Base-by-base conservation (phyloP, 805 yeast genomes). In the Debaryomyces castellii region DNA sequence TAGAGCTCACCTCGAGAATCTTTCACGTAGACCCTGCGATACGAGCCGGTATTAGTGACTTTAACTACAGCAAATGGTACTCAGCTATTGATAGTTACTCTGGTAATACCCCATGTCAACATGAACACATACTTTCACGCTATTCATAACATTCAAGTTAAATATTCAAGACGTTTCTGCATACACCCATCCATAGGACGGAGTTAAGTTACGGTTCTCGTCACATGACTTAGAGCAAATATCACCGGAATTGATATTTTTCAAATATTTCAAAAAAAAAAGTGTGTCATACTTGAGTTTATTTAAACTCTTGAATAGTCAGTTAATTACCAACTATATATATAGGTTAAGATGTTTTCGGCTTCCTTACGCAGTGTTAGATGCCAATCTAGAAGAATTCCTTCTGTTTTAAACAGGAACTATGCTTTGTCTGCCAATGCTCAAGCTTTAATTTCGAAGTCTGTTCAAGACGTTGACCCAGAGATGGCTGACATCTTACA, bases 401-500 rank as follows among this genome's bases (percentile, higher is more conserved):
- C 58, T 8, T 41, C 37, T 3, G 23, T 51, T 14, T 18, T 41
- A 12, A 4, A 43, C 14, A 63, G 72, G 52, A 48, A 43, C 45
- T 85, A 87, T 77, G 87, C 90, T 39, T 73, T 86, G 54, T 81
- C 90, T 30, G 75, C 81, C 51, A 63, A 79, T 40, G 90, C 87
- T 66, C 77, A 78, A 66, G 74, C 78, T 43, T 73, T 86, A 70
- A 81, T 86, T 53, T 83, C 85, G 53, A 80, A 81, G 63, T 74
- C 78, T 41, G 77, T 80, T 35, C 60, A 62, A 51, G 89, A 83
- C 47, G 80, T 83, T 51, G 95, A 87, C 67, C 94, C 94, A 37
- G 91, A 85, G 64, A 86, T 87, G 66, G 85, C 83, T 45, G 73
- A 73, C 35, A 85, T 87, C 67, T 78, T 87, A 60, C 71, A 77